phyloP scores from a whole-genome alignment of 805 yeast genomes.

The Saccharomyces kudriavzevii region DNA sequence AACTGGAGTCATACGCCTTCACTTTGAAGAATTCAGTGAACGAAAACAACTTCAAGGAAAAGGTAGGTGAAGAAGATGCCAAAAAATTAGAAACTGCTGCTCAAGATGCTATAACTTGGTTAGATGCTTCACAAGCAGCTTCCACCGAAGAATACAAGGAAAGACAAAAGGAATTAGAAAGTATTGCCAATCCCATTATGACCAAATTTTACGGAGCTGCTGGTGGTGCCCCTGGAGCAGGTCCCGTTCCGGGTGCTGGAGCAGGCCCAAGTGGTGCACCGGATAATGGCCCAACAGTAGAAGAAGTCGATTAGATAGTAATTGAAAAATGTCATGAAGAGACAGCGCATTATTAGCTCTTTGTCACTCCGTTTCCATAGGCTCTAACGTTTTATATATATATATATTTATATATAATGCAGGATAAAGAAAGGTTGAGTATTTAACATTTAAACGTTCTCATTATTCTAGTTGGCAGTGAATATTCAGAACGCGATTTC shows the following conservation, averaged over 20 bases:
- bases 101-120: conserved; percentile 82
- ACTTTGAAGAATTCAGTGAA: conserved; percentile 75
- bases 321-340: not conserved
- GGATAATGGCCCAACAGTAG: conserved; percentile 65
- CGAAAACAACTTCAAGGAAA: conserved; percentile 73
- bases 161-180: conserved; percentile 93
- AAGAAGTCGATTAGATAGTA: conserved; percentile 60
- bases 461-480: not conserved
- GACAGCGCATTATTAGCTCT: not conserved
- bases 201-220: conserved; percentile 93
- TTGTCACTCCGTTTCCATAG: not conserved
- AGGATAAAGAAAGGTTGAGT: not conserved
- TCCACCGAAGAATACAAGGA: conserved; percentile 85
- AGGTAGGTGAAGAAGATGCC: conserved; percentile 61
- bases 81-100: conserved; percentile 69
- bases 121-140: conserved; percentile 89
- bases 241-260: conserved; percentile 35
- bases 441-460: not conserved
- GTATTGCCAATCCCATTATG: conserved; percentile 92
- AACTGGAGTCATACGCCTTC: conserved; percentile 90
- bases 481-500: not conserved
- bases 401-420: not conserved
- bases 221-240: conserved; percentile 68
- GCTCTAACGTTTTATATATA: not conserved
- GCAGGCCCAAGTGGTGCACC: conserved; percentile 48